Evolutionary conservation across 163 green algal species (phyloP).

Genomic region (Volvox carteri): DNA sequence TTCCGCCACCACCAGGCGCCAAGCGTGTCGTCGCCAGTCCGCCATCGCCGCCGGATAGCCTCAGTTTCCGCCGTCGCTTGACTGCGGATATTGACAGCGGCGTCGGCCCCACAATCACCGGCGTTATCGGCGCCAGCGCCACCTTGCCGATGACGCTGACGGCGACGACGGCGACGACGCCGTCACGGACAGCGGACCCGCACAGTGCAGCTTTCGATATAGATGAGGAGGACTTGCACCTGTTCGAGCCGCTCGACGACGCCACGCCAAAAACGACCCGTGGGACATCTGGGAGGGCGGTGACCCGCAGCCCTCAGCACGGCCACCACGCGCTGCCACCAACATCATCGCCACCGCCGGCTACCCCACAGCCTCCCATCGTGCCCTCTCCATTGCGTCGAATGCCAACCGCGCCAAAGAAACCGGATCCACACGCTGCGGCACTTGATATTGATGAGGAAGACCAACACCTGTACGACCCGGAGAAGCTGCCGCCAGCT

Average conservation of each 20-base stretch:
- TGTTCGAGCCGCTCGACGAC: not conserved
- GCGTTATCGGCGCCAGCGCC: constrained; percentile 1
- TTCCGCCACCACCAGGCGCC: constrained; percentile 23
- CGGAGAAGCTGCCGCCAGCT: not conserved
- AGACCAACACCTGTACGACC: not conserved
- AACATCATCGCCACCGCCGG: not conserved
- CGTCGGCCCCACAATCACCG: not conserved
- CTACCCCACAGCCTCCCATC: not conserved
- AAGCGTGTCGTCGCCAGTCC: not conserved
- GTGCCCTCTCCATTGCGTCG: not conserved
- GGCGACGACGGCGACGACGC: not conserved
- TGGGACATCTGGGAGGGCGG: too few species aligned
- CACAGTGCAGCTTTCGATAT: not conserved
- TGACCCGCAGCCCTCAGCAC: not conserved
- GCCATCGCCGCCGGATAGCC: not conserved
- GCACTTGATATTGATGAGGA: not conserved
- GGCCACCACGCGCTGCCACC: not conserved
- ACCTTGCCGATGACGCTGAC: not conserved
- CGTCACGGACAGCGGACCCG: not conserved
- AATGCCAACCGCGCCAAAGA: not conserved
- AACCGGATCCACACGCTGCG: not conserved
- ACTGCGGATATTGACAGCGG: not conserved
- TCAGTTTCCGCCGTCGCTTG: not conserved
- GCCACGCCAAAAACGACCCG: not conserved
- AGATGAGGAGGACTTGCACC: not conserved